These are phyloP conservation scores for Umbelopsis vinacea DNA, from an alignment of 192 early-diverging fungal genomes.

Conservation along the genomic window DNA sequence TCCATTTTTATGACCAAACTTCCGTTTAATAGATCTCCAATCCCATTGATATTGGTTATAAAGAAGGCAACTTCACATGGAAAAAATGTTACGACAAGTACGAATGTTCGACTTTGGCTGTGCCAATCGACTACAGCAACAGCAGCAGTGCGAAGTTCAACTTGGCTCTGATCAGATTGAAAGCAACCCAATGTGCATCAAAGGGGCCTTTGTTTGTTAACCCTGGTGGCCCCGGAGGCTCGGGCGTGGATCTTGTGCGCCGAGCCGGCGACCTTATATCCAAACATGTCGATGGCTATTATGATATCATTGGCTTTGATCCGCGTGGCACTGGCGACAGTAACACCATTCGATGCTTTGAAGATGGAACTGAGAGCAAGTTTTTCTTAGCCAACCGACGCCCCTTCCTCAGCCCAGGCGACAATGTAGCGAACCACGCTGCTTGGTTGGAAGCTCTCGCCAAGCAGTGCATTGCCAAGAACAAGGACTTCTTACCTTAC, in stretches of 20 bases:
- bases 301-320: slow-evolving; percentile 48
- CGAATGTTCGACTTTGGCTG: background rate
- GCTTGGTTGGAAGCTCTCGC: slow-evolving; percentile 14
- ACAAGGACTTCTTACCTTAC: slow-evolving; percentile 38
- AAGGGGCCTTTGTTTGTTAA: slow-evolving; percentile 14
- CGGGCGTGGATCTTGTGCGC: slow-evolving; percentile 31
- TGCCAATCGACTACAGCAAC: background rate
- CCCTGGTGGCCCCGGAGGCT: slow-evolving; percentile 45
- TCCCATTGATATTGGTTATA: background rate
- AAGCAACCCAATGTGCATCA: background rate
- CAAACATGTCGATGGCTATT: slow-evolving; percentile 24
- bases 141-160: background rate
- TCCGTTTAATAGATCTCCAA: no score
- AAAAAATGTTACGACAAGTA: slow-evolving; percentile 11
- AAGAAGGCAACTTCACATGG: slow-evolving; percentile 12
- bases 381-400: slow-evolving; percentile 14
- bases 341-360: slow-evolving; percentile 16
- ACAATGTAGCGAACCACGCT: background rate
- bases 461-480: slow-evolving; percentile 29
- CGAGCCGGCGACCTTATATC: slow-evolving; percentile 22
- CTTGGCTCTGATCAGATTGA: background rate
- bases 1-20: no score
- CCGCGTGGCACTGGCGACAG: slow-evolving; percentile 44
- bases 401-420: background rate
- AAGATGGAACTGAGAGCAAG: slow-evolving; percentile 19